Base-by-base conservation (phyloP, 805 yeast species). In the Candida nemodendra region DNA sequence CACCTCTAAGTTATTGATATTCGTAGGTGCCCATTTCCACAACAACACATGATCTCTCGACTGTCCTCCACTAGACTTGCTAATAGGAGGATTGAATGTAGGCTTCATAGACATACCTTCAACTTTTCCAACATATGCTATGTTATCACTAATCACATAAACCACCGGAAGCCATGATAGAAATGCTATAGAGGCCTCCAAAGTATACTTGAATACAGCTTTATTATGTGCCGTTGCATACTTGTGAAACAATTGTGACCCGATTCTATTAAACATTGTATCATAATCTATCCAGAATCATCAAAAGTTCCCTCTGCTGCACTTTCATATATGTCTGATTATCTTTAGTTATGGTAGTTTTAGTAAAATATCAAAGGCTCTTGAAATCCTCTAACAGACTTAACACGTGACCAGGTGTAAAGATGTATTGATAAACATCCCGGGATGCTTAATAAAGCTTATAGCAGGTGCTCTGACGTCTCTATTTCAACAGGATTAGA, bases 61-160 rank as follows among this genome's bases (percentile, higher is more conserved):
- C n/a, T 38, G 32, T n/a, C 32, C 27, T 13, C 38, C 14, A 4
- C 47, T 38, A 47, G 62, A 61, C 7, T 11, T 11, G 11, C 24
- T 21, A 8, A 8, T 26, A 15, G 74, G 76, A 0, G 95, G 91
- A 60, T 90, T 90, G 53, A 89, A 74, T 0, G 95, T 78, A 1
- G 97, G 97, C 36, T 84, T 71, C 98, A 90, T 90, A 17, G 95
- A 86, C 27, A 73, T 62, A 2, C 98, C 98, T 30, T 80, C 74
- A 13, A 89, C 75, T 60, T 78, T 76, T 12, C 86, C 85, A 18
- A 89, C 72, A 62, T 79, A 88, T 35, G 76, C 79, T 9, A 80
- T 79, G 55, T 83, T 85, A 45, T 85, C 87, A 26, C 78, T 75
- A 43, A 81, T 62, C 1, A 85, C 76, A 47, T 81, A 73, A 12